A percentile compares a stretch with the other conserved stretches of the same genome.
These are phyloP conservation scores for Lentinula lateritia DNA, from an alignment of 768 basidiomycete species.

Conservation along the genomic window DNA sequence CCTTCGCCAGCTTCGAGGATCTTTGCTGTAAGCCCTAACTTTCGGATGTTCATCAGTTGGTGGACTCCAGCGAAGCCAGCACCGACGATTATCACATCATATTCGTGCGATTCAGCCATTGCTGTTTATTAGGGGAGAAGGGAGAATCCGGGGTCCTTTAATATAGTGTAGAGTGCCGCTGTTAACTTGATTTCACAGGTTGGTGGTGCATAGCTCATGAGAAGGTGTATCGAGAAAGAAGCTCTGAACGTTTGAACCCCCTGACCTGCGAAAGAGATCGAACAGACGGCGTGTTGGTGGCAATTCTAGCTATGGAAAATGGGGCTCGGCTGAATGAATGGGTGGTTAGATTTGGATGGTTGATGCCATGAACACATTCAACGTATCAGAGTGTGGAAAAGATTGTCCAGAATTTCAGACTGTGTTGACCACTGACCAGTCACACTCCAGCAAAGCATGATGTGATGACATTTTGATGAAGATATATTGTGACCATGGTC, in stretches of 20 bases:
- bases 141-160: not conserved
- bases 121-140: not conserved
- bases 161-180: no score
- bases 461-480: no score
- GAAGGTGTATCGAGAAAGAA: not conserved
- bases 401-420: no score
- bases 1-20: conserved; percentile 1
- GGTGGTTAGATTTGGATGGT: not conserved
- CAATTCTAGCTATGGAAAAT: not conserved
- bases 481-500: no score
- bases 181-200: not conserved
- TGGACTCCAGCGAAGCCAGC: conserved; percentile 1
- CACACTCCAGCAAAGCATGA: no score
- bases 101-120: not conserved
- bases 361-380: not conserved
- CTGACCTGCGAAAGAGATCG: not conserved
- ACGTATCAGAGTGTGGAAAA: no score
- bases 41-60: not conserved
- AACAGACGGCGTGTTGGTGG: not conserved
- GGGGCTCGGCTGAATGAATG: not conserved
- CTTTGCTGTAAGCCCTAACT: not conserved
- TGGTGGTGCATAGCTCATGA: not conserved
- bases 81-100: not conserved
- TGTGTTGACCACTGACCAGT: no score
- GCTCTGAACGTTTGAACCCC: not conserved